phyloP scores from a whole-genome alignment of 352 stramenopile genomes.

The Pythium coloratum region DNA sequence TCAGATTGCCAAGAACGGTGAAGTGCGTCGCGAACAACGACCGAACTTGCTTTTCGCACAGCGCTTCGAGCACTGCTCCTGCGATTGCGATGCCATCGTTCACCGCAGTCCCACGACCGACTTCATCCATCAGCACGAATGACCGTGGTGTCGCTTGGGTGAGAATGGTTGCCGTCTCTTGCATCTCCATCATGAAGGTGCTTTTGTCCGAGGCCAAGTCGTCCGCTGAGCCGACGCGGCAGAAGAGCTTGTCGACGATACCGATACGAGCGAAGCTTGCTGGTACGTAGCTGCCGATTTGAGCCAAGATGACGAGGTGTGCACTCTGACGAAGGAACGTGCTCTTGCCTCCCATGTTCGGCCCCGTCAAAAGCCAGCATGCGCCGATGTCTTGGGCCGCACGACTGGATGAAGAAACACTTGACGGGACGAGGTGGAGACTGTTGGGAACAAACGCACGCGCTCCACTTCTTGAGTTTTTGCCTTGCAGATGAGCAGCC shows the following conservation, averaged over 20 bases:
- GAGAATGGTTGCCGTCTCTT: constrained; percentile 80
- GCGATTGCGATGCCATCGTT: constrained; percentile 82
- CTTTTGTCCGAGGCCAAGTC: constrained; percentile 77
- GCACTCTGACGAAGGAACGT: constrained; percentile 83
- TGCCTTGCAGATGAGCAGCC: constrained; percentile 51
- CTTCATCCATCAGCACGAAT: constrained; percentile 90
- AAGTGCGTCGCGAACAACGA: constrained; percentile 88
- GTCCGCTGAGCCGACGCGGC: constrained; percentile 77
- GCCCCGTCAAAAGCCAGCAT: constrained; percentile 84
- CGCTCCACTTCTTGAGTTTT: constrained; percentile 41
- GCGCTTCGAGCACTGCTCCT: constrained; percentile 67
- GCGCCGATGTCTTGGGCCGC: constrained; percentile 16
- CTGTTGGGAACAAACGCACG: constrained; percentile 77
- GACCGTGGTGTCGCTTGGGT: constrained; percentile 67
- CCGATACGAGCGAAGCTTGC: constrained; percentile 68
- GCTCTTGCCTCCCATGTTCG: constrained; percentile 89
- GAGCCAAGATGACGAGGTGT: constrained; percentile 74
- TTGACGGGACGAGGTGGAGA: constrained; percentile 40
- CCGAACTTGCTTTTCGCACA: constrained; percentile 57
- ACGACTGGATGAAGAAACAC: background rate
- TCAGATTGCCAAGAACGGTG: constrained; percentile 52
- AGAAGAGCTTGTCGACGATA: constrained; percentile 82
- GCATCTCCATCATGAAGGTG: constrained; percentile 90
- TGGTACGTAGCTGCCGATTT: constrained; percentile 83
- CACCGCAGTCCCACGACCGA: constrained; percentile 79